A percentile compares a stretch with the other conserved stretches of the same genome.
These are phyloP conservation scores for Neurospora terricola DNA, from an alignment of 495 filamentous ascomycete species.

Conservation along the genomic window DNA sequence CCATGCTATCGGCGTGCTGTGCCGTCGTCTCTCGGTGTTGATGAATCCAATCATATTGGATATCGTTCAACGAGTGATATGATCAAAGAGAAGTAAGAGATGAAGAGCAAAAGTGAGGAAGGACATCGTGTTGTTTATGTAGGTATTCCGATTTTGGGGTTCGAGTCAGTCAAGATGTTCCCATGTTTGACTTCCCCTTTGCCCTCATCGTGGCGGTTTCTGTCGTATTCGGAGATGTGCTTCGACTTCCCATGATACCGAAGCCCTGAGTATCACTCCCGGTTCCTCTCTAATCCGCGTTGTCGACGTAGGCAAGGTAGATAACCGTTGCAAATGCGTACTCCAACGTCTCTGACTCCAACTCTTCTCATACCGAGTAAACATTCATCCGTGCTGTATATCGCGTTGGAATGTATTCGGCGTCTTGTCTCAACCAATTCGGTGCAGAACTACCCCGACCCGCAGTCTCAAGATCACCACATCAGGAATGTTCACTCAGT, in stretches of 20 bases:
- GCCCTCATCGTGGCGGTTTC: not conserved
- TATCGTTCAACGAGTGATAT: not conserved
- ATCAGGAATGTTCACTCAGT: not conserved
- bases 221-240: not conserved
- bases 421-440: not conserved
- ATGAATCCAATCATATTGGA: not conserved
- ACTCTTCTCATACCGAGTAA: too few relatives aligned
- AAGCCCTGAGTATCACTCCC: not conserved
- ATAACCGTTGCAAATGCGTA: too few relatives aligned
- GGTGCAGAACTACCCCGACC: not conserved
- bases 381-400: not conserved
- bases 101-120: not conserved
- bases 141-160: not conserved
- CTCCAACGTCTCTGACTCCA: too few relatives aligned
- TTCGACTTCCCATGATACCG: not conserved
- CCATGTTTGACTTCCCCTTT: not conserved
- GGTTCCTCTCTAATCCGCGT: not conserved
- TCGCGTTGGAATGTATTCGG: not conserved
- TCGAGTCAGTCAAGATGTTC: not conserved
- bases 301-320: too few relatives aligned
- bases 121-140: not conserved
- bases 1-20: not conserved
- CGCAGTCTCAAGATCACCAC: not conserved
- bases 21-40: not conserved
- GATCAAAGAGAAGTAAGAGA: not conserved